phyloP scores from a whole-genome alignment of 1,284 basidiomycete species.

The Meripilus lineatus region DNA sequence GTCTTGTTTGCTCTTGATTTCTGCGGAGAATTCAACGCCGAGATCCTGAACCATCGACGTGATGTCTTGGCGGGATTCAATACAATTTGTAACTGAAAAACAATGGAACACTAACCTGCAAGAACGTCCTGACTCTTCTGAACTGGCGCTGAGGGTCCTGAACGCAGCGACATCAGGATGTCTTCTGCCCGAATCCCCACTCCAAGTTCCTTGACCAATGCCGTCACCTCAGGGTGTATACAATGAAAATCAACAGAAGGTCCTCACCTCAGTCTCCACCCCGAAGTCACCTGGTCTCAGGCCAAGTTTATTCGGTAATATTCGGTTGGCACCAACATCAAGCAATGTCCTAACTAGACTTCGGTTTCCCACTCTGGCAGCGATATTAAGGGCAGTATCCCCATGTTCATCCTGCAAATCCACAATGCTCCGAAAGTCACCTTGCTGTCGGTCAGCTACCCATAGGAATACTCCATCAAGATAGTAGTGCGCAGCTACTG shows the following conservation, averaged over 20 bases:
- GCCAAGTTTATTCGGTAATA: slow-evolving; percentile 91
- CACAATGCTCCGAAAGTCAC: slow-evolving; percentile 76
- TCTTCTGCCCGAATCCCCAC: slow-evolving; percentile 75
- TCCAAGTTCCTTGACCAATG: slow-evolving; percentile 52
- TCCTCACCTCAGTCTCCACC: slow-evolving; percentile 79
- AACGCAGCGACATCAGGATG: slow-evolving; percentile 62
- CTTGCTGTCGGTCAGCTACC: slow-evolving; percentile 69
- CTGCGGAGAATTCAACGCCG: slow-evolving; percentile 73
- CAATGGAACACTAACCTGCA: slow-evolving; percentile 58
- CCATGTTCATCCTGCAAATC: slow-evolving; percentile 96
- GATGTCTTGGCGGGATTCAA: slow-evolving; percentile 63
- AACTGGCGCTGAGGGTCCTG: slow-evolving; percentile 67
- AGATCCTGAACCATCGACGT: slow-evolving; percentile 78
- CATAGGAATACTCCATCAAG: slow-evolving; percentile 86
- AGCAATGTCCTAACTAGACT: slow-evolving; percentile 84
- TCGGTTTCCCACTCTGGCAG: slow-evolving; percentile 90
- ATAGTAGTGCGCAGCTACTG: slow-evolving; percentile 84
- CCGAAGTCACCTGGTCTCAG: slow-evolving; percentile 92
- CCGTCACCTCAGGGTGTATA: slow-evolving; percentile 7
- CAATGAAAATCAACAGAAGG: slow-evolving; percentile 2
- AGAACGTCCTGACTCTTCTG: slow-evolving; percentile 91
- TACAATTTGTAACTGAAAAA: background rate
- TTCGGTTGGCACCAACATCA: slow-evolving; percentile 91
- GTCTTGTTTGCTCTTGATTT: slow-evolving; percentile 86
- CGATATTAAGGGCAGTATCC: slow-evolving; percentile 94